Base-by-base conservation (phyloP, 1,139 yeast genomes). In the Yamadazyma siamensis region DNA sequence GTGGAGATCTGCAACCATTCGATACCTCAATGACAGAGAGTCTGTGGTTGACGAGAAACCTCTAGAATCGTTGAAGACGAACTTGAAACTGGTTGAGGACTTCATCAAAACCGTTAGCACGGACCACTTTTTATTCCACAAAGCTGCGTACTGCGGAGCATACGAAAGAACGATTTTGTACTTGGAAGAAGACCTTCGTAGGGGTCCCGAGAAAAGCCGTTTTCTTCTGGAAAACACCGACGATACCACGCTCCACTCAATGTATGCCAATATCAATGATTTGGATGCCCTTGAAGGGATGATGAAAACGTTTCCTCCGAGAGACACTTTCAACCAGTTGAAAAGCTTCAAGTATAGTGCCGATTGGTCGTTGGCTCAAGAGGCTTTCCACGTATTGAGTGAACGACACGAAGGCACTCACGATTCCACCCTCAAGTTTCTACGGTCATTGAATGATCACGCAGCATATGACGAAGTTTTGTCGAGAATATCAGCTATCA, bases 231-330 rank as follows among this genome's bases (percentile, higher is more conserved):
- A 58, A 20, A 61, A 63, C 26, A 61, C 58, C 15, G 59, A 59
- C 4, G 49, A 40, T 6, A 52, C 65, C 2, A 71, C 80, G 3
- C 58, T 94, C 19, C 89, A 87, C 47, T 73, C 74, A 17, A 84
- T 89, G 66, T 94, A 91, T 53, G 83, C 95, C 4, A 83, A 75
- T 36, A 77, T 91, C 34, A 89, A 88, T 47, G 98, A 94, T 52
- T 74, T 82, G 26, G 99, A 94, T 60, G 80, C 96, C 0, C 66
- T 94, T 26, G 91, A 86, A 52, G 99, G 98, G 13, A 77, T 87
- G 3, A 61, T 91, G 31, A 79, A 86, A 38, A 71, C 73, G 41
- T 83, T 87, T 44, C 77, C 95, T 0, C 72, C 82, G 0, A 76
- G 77, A 28, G 77, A 79, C 23, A 21, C 37, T 2, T 31, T 34